Percentiles rank a stretch among this genome's conserved stretches.
phyloP scores from a whole-genome alignment of 1,284 basidiomycete species.

The Mycosarcoma maydis region DNA sequence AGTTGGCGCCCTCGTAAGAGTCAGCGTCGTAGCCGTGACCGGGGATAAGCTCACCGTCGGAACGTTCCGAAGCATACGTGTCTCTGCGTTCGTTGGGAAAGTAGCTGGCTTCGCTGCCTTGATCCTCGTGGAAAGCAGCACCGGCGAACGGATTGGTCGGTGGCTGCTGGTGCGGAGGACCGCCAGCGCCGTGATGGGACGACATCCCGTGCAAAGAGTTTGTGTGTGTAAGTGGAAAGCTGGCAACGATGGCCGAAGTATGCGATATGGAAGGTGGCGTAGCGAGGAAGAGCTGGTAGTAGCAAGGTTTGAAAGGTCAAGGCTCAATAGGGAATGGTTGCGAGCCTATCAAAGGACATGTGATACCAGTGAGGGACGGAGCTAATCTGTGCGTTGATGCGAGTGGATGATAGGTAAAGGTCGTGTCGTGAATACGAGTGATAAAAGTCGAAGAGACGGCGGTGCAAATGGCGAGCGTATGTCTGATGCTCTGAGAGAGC shows the following conservation, averaged over 20 bases:
- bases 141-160: conserved; percentile 54
- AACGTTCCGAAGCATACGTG: conserved; percentile 59
- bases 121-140: conserved; percentile 54
- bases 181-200: conserved; percentile 45
- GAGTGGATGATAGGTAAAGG: conserved; percentile 1
- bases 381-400: background rate
- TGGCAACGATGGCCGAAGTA: conserved; percentile 4
- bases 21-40: conserved; percentile 58
- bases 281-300: background rate
- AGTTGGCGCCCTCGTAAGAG: conserved; percentile 58
- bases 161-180: conserved; percentile 43
- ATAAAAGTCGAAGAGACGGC: background rate
- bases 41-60: conserved; percentile 59
- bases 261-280: background rate
- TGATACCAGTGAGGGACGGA: background rate
- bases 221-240: background rate
- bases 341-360: conserved; percentile 24
- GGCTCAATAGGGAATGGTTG: background rate
- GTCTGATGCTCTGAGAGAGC: conserved; percentile 1
- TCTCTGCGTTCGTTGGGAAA: conserved; percentile 58
- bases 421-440: conserved; percentile 1
- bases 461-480: background rate
- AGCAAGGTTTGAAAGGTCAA: background rate
- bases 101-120: conserved; percentile 53
- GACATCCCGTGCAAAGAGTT: conserved; percentile 30